Base-by-base conservation (phyloP, 176 grass and related monocot genomes). In the Musa beccarii region DNA sequence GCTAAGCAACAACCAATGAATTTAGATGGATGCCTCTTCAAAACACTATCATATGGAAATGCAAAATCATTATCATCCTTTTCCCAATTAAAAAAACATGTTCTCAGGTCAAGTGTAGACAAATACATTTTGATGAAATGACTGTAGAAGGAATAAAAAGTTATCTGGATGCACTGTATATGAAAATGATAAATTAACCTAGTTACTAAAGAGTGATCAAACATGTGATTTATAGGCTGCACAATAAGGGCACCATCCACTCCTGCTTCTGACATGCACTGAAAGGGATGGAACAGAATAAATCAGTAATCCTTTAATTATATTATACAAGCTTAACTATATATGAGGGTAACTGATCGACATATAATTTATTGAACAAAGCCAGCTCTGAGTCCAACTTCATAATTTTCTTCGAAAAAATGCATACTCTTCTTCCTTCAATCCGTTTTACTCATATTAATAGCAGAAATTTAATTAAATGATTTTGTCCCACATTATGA, bases 211-310 rank as follows among this genome's bases (percentile, higher is more conserved):
- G 92, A 96, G 73, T 96, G 89, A 51, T 92, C 83, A 75, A 96
- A 96, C 89, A 88, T 92, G 78, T 96, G 89, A 79, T 96, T 92
- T 78, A 86, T 85, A 10, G 92, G 92, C 52, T 96, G 89, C 75
- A 96, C 89, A 88, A 96, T 86, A 63, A 96, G 83, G 52, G 89
- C 87, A 51, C 92, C 85, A 51, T 89, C 92, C 25, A 96, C 89
- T 81, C 89, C 87, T 69, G 89, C 89, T 72, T 92, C 89, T 50
- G 79, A 76, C 92, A 96, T 96, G 71, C 81, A 86, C 87, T 96
- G 66, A 79, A 69, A 68, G 22, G 24, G 54, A 51, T 54, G 17
- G 57, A 63, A 10, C 79, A 65, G 54, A 71, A 61, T 22, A 15
- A 49, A 29, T 55, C 10, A 70, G 20, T 67, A 9, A 22, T 71